phyloP scores from a whole-genome alignment of 2,329 filamentous ascomycete species.

The Colletotrichum tanaceti region DNA sequence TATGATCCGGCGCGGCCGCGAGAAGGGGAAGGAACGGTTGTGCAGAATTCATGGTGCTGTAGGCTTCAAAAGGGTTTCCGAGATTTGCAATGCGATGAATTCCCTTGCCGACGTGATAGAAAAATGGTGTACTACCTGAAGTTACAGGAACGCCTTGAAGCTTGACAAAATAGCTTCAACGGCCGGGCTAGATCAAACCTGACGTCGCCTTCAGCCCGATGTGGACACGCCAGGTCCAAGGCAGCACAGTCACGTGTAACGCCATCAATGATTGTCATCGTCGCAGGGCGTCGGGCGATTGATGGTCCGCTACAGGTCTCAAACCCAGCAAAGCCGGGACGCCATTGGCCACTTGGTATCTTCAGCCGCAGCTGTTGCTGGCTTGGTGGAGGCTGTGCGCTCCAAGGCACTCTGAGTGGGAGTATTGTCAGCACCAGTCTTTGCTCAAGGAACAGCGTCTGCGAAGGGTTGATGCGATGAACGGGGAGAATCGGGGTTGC shows the following conservation, averaged over 20 bases:
- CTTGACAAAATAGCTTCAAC: conserved; percentile 16
- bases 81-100: too few relatives aligned
- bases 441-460: conserved; percentile 1
- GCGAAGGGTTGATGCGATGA: background rate
- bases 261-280: conserved; percentile 19
- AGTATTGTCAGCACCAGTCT: background rate
- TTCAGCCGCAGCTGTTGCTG: background rate
- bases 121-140: background rate
- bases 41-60: conserved; percentile 19
- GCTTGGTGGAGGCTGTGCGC: conserved; percentile 25
- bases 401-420: conserved; percentile 1
- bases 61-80: background rate
- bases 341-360: conserved; percentile 20
- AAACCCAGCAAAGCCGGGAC: conserved; percentile 1
- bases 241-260: conserved; percentile 28
- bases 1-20: conserved; percentile 46
- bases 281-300: conserved; percentile 48
- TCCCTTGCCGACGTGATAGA: background rate
- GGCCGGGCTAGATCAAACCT: background rate
- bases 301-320: conserved; percentile 45
- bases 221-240: conserved; percentile 6
- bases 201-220: conserved; percentile 22
- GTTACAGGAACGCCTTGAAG: background rate
- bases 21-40: conserved; percentile 42
- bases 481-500: background rate